Evolutionary conservation across 108 stramenopile genomes (phyloP).

Genomic region (Pseudonitzschia pungens): DNA sequence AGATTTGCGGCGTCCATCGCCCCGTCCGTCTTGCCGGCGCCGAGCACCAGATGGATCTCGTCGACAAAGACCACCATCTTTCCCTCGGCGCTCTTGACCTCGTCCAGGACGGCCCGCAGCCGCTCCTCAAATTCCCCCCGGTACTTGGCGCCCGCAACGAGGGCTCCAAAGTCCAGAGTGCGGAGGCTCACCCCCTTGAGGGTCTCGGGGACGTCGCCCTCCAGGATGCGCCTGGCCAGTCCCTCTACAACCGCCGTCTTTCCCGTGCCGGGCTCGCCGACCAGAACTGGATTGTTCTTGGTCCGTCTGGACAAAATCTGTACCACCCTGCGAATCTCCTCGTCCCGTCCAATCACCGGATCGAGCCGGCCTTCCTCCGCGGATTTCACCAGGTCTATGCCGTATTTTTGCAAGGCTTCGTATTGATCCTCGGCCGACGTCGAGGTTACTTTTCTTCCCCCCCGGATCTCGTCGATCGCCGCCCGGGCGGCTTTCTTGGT

Average conservation of each 20-base stretch:
- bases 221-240: conserved; percentile 89
- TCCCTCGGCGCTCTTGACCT: conserved; percentile 81
- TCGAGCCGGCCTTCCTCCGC: conserved; percentile 94
- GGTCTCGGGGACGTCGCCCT: conserved; percentile 94
- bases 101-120: conserved; percentile 92
- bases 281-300: conserved; percentile 94
- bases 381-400: conserved; percentile 73
- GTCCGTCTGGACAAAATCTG: conserved; percentile 95
- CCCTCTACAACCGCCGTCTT: conserved; percentile 98
- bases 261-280: conserved; percentile 94
- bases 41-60: conserved; percentile 95
- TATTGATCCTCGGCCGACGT: conserved; percentile 70
- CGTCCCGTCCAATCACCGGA: conserved; percentile 97
- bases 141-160: conserved; percentile 97
- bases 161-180: conserved; percentile 94
- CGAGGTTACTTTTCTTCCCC: conserved; percentile 64
- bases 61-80: conserved; percentile 97
- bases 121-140: conserved; percentile 99
- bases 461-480: conserved; percentile 65
- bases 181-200: conserved; percentile 83
- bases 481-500: conserved; percentile 63
- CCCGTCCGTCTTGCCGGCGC: conserved; percentile 91
- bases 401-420: conserved; percentile 58
- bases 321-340: conserved; percentile 89
- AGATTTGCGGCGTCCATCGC: conserved; percentile 98